Base-by-base conservation (phyloP, 441 rosid species). In the Viola pubescens region DNA sequence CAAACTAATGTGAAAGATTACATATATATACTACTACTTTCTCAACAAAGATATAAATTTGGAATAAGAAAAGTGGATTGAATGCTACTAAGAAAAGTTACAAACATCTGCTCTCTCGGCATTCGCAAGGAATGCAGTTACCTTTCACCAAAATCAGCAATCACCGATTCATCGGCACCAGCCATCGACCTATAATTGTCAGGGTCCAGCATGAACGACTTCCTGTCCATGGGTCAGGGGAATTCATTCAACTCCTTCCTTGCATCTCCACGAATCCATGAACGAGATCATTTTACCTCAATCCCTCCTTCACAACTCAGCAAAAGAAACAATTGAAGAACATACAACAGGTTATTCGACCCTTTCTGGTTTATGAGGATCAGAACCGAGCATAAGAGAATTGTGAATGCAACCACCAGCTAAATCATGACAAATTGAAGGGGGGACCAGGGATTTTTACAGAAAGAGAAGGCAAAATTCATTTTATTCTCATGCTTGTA, bases 401-500 rank as follows among this genome's bases (percentile, higher is more conserved):
- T 55, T 61, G 65, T 58, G 12, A 14, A 58, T 55, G 60, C 3
- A 50, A 61, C 14, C 39, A 64, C 48, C 62, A 16, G 34, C 34
- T 26, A 26, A 26, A 64, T 48, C 63, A 58, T 13, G 34, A 60
- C 48, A 66, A 65, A 54, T 45, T 43, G 63, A 61, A 51, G 47
- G 57, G 63, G 63, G 11, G 52, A 54, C 60, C 48, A 19, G 26
- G 13, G 59, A 62, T 52, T 51, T 59, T 39, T 45, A 45, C 41
- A 43, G 53, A 50, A 56, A 56, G 65, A 63, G 58, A 55, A 55
- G 59, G 47, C 57, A 62, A 62, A 59, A 54, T 58, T 59, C 47
- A 40, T 50, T 54, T 13, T 7, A 16, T 40, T 64, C 65, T 84
- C 84, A 90, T 48, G 91, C 94, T 81, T 87, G 94, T 76, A 90